Conservation (phyloP, 78 protist genomes). For the Capsaspora owczarzaki region DNA sequence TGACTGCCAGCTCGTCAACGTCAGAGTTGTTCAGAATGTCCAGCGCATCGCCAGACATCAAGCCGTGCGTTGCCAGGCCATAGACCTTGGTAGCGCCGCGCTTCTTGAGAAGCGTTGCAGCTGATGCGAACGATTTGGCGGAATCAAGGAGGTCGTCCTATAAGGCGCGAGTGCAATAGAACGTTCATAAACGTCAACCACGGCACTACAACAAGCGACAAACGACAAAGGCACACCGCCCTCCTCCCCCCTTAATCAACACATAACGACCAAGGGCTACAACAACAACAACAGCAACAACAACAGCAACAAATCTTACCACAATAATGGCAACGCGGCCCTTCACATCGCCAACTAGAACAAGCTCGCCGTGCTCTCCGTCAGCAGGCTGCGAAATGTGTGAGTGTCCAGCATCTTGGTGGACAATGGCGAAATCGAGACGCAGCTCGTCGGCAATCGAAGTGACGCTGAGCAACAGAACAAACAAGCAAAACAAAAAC, state of each 20-base stretch:
- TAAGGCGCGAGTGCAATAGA: not conserved
- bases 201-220: not conserved
- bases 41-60: not conserved
- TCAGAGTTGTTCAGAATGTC: not conserved
- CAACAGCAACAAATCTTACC: slow-evolving; percentile 65
- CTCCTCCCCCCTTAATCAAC: not conserved
- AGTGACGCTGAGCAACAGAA: slow-evolving; percentile 13
- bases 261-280: slow-evolving; percentile 10
- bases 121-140: not conserved
- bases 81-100: not conserved
- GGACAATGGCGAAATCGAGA: slow-evolving; percentile 69
- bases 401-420: not conserved
- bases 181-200: not conserved
- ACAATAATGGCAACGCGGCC: slow-evolving; percentile 55
- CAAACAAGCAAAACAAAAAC: not conserved
- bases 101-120: not conserved
- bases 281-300: slow-evolving; percentile 54
- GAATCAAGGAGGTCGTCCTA: not conserved
- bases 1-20: slow-evolving; percentile 39
- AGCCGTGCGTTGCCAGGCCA: slow-evolving; percentile 36
- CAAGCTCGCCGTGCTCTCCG: slow-evolving; percentile 20
- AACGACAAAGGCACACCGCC: not conserved
- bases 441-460: slow-evolving; percentile 57
- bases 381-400: not conserved
- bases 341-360: slow-evolving; percentile 57